Percentiles rank a stretch among this genome's conserved stretches.
These are phyloP conservation scores for Globisporangium mamillatum DNA, from an alignment of 352 stramenopile species.

Conservation along the genomic window DNA sequence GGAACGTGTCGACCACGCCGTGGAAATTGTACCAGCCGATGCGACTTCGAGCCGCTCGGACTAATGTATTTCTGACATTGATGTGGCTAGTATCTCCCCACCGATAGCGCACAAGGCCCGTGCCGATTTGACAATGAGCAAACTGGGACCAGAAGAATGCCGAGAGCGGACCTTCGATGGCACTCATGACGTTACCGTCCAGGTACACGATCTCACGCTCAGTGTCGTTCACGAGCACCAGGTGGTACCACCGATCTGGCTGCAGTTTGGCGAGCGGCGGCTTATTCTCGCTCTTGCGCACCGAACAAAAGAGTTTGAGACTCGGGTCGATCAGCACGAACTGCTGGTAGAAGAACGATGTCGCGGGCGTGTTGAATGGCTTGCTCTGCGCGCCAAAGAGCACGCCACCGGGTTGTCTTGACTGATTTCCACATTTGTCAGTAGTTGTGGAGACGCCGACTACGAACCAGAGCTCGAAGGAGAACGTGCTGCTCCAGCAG, in stretches of 20 bases:
- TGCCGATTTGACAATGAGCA: conserved; percentile 39
- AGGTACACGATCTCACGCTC: conserved; percentile 32
- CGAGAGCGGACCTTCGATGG: conserved; percentile 20
- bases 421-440: background rate
- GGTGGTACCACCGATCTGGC: conserved; percentile 38
- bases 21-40: conserved; percentile 46
- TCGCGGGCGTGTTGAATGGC: conserved; percentile 23
- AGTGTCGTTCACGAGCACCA: conserved; percentile 39
- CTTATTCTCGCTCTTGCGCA: conserved; percentile 22
- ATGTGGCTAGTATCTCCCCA: conserved; percentile 3
- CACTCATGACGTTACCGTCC: conserved; percentile 26
- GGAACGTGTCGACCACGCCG: conserved; percentile 33
- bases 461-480: conserved; percentile 7
- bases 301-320: conserved; percentile 35
- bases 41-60: background rate
- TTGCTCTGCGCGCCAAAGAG: conserved; percentile 44
- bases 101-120: conserved; percentile 26
- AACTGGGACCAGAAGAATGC: conserved; percentile 33
- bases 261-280: conserved; percentile 21
- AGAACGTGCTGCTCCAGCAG: background rate
- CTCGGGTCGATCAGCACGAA: conserved; percentile 37
- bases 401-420: conserved; percentile 23
- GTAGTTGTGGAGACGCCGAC: background rate
- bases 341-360: conserved; percentile 42
- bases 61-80: background rate